These are phyloP conservation scores for Candida glaebosa DNA, from an alignment of 805 yeast species.

Conservation along the genomic window DNA sequence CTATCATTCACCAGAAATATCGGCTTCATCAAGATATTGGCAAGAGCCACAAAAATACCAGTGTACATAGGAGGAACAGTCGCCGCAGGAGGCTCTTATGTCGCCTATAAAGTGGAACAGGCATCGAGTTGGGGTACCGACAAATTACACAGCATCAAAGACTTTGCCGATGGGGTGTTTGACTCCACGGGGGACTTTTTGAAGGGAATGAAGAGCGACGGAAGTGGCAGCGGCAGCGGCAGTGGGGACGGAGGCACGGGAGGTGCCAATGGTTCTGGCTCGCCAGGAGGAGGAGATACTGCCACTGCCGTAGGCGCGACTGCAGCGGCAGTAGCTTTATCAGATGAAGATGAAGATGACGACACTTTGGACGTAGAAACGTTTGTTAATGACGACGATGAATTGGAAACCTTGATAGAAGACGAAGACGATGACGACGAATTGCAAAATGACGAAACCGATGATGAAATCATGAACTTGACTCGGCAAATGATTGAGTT, in stretches of 20 bases:
- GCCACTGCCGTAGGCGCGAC: conserved; percentile 46
- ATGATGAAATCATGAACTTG: conserved; percentile 79
- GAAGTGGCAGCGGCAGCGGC: conserved; percentile 20
- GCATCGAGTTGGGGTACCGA: conserved; percentile 72
- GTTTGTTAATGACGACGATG: conserved; percentile 39
- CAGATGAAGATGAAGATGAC: conserved; percentile 36
- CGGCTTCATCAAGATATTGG: conserved; percentile 46
- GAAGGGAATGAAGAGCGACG: conserved; percentile 23
- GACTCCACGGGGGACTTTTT: conserved; percentile 47
- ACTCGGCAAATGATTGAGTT: conserved; percentile 98
- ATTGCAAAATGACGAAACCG: conserved; percentile 50
- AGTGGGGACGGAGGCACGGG: conserved; percentile 17
- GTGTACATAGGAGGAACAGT: conserved; percentile 85
- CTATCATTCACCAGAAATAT: conserved; percentile 20
- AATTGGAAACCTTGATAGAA: conserved; percentile 47
- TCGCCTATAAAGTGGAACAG: conserved; percentile 88
- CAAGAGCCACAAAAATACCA: conserved; percentile 59
- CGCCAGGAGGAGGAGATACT: conserved; percentile 30
- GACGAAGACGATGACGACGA: conserved; percentile 45
- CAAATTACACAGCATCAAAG: conserved; percentile 58
- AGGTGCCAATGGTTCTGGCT: conserved; percentile 10
- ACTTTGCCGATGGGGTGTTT: conserved; percentile 52
- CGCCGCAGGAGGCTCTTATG: conserved; percentile 93
- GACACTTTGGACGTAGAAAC: conserved; percentile 26
- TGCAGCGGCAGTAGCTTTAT: conserved; percentile 50